phyloP scores from a whole-genome alignment of 2,329 filamentous ascomycete genomes.

The Cryphonectria radicalis region DNA sequence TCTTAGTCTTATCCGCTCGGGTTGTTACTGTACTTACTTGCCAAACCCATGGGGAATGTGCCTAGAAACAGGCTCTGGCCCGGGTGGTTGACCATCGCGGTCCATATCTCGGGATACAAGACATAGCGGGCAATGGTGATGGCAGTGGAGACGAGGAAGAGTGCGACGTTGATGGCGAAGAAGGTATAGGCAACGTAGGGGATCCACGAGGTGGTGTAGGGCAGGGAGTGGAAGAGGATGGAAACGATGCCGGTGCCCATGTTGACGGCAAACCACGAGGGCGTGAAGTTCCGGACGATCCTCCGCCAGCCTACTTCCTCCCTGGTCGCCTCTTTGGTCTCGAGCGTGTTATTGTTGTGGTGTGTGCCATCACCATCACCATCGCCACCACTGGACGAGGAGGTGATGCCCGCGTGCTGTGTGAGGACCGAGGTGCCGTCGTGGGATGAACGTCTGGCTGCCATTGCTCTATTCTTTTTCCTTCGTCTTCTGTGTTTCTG shows the following conservation, averaged over 20 bases:
- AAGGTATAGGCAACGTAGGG: constrained; percentile 58
- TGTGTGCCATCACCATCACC: background rate
- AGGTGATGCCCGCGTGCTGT: background rate
- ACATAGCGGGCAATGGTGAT: constrained; percentile 61
- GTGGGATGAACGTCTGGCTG: background rate
- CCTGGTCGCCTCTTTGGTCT: constrained; percentile 28
- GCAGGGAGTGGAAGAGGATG: constrained; percentile 60
- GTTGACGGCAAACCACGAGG: constrained; percentile 56
- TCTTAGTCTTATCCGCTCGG: background rate
- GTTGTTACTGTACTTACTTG: constrained; percentile 8
- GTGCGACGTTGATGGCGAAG: constrained; percentile 58
- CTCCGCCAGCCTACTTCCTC: constrained; percentile 38
- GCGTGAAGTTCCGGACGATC: constrained; percentile 49
- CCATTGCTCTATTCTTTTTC: background rate
- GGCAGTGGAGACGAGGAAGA: constrained; percentile 56
- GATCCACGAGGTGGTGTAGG: constrained; percentile 58
- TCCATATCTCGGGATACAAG: constrained; percentile 65
- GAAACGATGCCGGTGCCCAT: constrained; percentile 70
- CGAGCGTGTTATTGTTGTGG: background rate
- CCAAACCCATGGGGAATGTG: constrained; percentile 38
- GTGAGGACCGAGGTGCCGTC: background rate
- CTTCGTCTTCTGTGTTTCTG: background rate
- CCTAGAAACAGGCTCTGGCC: constrained; percentile 66
- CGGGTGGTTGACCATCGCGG: constrained; percentile 63
- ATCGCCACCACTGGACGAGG: background rate